phyloP scores from a whole-genome alignment of 2,329 filamentous ascomycete species.

The Arthroderma sp. region DNA sequence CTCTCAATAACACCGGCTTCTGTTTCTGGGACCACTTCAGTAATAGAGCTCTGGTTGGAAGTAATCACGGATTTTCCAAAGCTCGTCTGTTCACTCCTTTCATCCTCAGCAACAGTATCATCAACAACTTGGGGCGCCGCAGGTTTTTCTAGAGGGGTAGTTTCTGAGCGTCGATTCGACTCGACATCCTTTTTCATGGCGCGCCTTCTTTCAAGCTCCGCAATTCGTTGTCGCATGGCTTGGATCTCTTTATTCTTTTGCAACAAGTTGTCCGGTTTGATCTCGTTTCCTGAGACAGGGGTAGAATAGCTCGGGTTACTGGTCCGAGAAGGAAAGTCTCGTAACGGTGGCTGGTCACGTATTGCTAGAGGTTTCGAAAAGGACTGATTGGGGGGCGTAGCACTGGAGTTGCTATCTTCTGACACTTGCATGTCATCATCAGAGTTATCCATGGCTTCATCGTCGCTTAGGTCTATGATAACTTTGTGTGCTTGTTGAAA shows the following conservation, averaged over 20 bases:
- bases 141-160: neutral
- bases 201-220: slow-evolving; percentile 34
- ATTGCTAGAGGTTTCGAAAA: slow-evolving; percentile 3
- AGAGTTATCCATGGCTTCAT: slow-evolving; percentile 31
- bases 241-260: slow-evolving; percentile 37
- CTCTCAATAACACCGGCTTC: too few species aligned
- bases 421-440: slow-evolving; percentile 2
- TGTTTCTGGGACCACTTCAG: neutral
- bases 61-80: neutral
- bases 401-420: slow-evolving; percentile 10
- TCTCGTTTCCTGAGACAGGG: slow-evolving; percentile 20
- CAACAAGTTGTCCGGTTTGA: slow-evolving; percentile 32
- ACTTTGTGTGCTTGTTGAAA: slow-evolving; percentile 39
- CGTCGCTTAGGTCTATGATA: slow-evolving; percentile 76
- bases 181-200: slow-evolving; percentile 29
- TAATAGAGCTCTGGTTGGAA: neutral
- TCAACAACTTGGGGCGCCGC: neutral
- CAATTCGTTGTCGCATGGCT: slow-evolving; percentile 36
- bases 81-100: neutral
- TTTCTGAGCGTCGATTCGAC: slow-evolving; percentile 10
- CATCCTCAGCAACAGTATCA: neutral
- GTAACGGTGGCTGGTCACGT: slow-evolving; percentile 23
- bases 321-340: slow-evolving; percentile 34
- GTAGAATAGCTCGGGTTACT: slow-evolving; percentile 29
- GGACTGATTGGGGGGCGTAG: slow-evolving; percentile 17